Base-by-base conservation (phyloP, 768 basidiomycete genomes). In the Boletus pseudopeckii region DNA sequence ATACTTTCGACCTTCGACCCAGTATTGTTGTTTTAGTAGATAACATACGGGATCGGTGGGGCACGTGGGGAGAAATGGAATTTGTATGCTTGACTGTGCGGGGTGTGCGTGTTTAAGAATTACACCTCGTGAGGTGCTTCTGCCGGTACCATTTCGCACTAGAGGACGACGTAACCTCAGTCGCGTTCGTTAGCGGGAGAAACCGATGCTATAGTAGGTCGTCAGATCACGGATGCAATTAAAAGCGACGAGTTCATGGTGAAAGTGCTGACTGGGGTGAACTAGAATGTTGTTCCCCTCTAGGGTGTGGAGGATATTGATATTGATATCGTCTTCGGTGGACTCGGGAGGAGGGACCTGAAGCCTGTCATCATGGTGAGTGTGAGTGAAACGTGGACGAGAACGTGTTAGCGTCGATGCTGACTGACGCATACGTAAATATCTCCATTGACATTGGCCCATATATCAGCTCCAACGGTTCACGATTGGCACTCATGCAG, bases 1-100 rank as follows among this genome's bases (percentile, higher is more conserved):
- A 50, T 58, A 58, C 5, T 33, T 66, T 67, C 66, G 64, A 57
- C 48, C 15, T 66, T 64, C 56, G 24, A 45, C 14, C 49, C 60
- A 52, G 34, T 48, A 6, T 24, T 63, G 52, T 61, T 65, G 55
- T 68, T 32, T 32, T 32, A 59, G 56, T 63, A 61, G 43, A 15
- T 48, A 32, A 32, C 30, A 30, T 11, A 50, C 38, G 38, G 49
- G 37, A 56, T 33, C 17, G n/a, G 48, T 46, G 40, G 32, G n/a
- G 32, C 17, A 20, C 44, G 28, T 51, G 32, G 11, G 17, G 18
- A 28, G 18, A n/a, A 50, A 56, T 61, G 48, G 26, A 44, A 46
- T 17, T 37, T 50, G 49, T 49, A 47, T 30, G 22, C 28, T 37
- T 37, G n/a, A 43, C 17, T 34, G n/a, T n/a, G 38, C 7, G n/a